phyloP scores from a whole-genome alignment of 202 grass and related monocot species.

The Brachypodium distachyon region DNA sequence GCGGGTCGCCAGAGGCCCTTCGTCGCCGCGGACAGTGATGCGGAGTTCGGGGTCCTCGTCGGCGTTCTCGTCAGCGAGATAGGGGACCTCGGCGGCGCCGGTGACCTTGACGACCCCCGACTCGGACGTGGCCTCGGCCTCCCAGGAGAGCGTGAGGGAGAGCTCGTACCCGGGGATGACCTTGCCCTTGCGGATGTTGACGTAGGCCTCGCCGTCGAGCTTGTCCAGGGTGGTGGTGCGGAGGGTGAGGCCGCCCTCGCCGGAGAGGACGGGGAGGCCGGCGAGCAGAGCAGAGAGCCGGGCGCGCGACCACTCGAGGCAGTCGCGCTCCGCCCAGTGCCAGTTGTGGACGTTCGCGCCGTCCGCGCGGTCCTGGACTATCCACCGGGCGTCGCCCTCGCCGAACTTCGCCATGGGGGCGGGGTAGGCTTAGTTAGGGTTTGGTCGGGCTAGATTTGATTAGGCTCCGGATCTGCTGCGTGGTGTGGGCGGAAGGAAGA shows the following conservation, averaged over 20 bases:
- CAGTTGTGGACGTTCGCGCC: constrained; percentile 98
- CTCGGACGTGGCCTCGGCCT: constrained; percentile 54
- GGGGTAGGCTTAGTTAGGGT: constrained; percentile 27
- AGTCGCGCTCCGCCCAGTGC: constrained; percentile 97
- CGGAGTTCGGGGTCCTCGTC: constrained; percentile 82
- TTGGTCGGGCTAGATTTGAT: constrained; percentile 13
- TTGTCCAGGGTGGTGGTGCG: constrained; percentile 71
- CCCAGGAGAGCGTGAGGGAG: constrained; percentile 73
- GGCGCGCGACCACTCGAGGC: constrained; percentile 83
- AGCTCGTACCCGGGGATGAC: constrained; percentile 96
- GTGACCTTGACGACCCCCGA: constrained; percentile 40
- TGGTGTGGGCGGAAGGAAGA: neutral
- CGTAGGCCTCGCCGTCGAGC: constrained; percentile 91
- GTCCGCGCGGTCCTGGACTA: constrained; percentile 87
- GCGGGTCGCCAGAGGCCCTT: constrained; percentile 52
- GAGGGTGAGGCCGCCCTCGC: constrained; percentile 65
- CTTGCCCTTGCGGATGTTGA: constrained; percentile 97
- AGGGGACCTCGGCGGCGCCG: constrained; percentile 75
- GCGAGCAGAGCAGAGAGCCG: constrained; percentile 57
- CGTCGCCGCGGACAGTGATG: constrained; percentile 68
- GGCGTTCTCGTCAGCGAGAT: constrained; percentile 96
- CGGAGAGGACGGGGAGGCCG: constrained; percentile 62
- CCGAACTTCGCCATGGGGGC: constrained; percentile 67
- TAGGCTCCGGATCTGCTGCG: constrained; percentile 33
- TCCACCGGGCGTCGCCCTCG: constrained; percentile 97